phyloP scores from a whole-genome alignment of 176 grass and related monocot genomes.

The Oropetium thomaeum region DNA sequence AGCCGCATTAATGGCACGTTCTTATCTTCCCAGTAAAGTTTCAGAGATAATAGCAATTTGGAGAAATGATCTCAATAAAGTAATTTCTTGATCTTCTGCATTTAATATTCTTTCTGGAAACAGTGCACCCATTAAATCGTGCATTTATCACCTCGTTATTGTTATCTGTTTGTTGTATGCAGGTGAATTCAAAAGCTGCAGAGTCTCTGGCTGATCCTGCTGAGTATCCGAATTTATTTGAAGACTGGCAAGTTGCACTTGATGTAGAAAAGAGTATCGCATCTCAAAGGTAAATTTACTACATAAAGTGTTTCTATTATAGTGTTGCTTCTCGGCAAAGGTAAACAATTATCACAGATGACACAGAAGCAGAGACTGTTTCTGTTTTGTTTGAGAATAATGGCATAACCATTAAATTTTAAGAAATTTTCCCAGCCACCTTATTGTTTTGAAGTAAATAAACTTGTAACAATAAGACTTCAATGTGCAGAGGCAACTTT shows the following conservation, averaged over 20 bases:
- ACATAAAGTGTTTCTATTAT: slow-evolving; percentile 1
- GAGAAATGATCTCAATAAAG: slow-evolving; percentile 93
- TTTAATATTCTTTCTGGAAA: slow-evolving; percentile 11
- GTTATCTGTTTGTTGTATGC: slow-evolving; percentile 21
- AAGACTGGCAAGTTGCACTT: slow-evolving; percentile 91
- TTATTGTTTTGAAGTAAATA: slow-evolving; percentile 9
- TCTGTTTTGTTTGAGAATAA: not conserved
- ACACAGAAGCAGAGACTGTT: slow-evolving; percentile 6
- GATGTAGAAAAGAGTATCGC: slow-evolving; percentile 61
- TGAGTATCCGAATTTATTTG: slow-evolving; percentile 96
- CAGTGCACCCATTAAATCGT: not conserved
- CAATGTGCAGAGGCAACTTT: slow-evolving; percentile 64
- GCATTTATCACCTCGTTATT: not conserved
- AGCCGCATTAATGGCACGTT: slow-evolving; percentile 94
- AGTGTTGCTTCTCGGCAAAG: slow-evolving; percentile 41
- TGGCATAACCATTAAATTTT: not conserved
- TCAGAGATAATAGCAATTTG: slow-evolving; percentile 79
- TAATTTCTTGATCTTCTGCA: slow-evolving; percentile 41
- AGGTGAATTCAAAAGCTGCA: slow-evolving; percentile 95
- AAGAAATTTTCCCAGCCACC: not conserved
- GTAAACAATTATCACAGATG: slow-evolving; percentile 5
- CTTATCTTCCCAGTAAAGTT: slow-evolving; percentile 97
- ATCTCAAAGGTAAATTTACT: slow-evolving; percentile 44
- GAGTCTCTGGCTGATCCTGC: slow-evolving; percentile 95
- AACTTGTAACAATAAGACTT: slow-evolving; percentile 22